Evolutionary conservation across 441 rosid genomes (phyloP).

Genomic region (Manihot esculenta): DNA sequence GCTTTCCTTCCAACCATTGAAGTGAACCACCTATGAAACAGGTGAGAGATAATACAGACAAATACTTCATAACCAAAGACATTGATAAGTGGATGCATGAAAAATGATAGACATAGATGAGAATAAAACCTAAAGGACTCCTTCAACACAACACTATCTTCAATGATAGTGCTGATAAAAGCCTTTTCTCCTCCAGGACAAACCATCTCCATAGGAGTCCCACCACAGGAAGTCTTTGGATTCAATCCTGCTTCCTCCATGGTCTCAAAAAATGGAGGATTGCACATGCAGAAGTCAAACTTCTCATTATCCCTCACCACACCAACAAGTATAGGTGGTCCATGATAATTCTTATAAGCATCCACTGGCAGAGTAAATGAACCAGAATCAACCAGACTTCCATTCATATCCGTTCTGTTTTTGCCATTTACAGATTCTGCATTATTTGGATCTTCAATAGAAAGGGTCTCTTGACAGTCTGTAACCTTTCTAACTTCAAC

Average conservation of each 20-base stretch:
- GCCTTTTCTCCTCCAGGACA: slow-evolving; percentile 89
- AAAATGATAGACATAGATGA: not conserved
- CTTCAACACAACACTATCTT: slow-evolving; percentile 70
- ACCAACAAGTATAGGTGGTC: slow-evolving; percentile 56
- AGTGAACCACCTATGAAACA: slow-evolving; percentile 72
- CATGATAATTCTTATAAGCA: slow-evolving; percentile 35
- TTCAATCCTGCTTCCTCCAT: slow-evolving; percentile 85
- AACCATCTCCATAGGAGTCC: slow-evolving; percentile 89
- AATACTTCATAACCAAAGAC: slow-evolving; percentile 7
- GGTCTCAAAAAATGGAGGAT: slow-evolving; percentile 92
- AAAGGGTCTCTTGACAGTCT: slow-evolving; percentile 18
- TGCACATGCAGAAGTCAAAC: slow-evolving; percentile 94
- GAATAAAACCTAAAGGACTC: slow-evolving; percentile 55
- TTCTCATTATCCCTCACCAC: slow-evolving; percentile 68
- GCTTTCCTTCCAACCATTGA: slow-evolving; percentile 91
- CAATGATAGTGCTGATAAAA: slow-evolving; percentile 66
- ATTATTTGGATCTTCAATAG: slow-evolving; percentile 25
- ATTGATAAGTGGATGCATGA: slow-evolving; percentile 4
- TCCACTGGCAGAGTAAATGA: slow-evolving; percentile 19
- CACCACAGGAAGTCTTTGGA: slow-evolving; percentile 94
- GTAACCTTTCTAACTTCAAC: slow-evolving; percentile 69
- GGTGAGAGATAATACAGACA: not conserved
- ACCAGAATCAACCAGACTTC: slow-evolving; percentile 15
- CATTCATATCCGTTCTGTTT: slow-evolving; percentile 21
- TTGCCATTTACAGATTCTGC: slow-evolving; percentile 22